Conservation (phyloP, 148 eudicot species). For the Persicaria maculosa region DNA sequence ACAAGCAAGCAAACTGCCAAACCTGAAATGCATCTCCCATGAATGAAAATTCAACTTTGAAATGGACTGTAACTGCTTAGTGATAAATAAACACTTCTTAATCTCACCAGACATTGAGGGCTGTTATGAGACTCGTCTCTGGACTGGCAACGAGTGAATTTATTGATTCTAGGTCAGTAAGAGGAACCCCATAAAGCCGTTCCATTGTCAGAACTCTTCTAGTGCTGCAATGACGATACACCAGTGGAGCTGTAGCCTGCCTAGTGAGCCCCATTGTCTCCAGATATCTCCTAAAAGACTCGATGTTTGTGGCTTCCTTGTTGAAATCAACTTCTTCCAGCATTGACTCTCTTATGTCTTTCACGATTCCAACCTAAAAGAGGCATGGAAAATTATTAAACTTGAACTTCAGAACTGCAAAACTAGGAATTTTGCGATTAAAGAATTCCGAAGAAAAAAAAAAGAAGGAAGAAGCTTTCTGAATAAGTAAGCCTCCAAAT, state of each 20-base stretch:
- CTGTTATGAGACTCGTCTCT: slow-evolving; percentile 85
- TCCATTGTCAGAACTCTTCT: slow-evolving; percentile 89
- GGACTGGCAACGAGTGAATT: slow-evolving; percentile 83
- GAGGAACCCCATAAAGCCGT: slow-evolving; percentile 97
- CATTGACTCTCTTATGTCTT: slow-evolving; percentile 93
- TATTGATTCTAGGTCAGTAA: slow-evolving; percentile 93
- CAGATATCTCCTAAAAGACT: slow-evolving; percentile 77
- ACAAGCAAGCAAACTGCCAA: slow-evolving; percentile 94
- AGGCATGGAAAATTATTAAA: slow-evolving; percentile 3
- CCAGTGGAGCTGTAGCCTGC: slow-evolving; percentile 94
- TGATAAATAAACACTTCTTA: background rate
- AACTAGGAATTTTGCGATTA: background rate
- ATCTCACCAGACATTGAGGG: slow-evolving; percentile 91
- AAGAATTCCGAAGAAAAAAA: background rate
- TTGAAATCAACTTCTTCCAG: slow-evolving; percentile 97
- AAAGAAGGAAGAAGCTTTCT: background rate
- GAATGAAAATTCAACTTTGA: background rate
- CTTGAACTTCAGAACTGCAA: background rate
- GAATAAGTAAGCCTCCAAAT: background rate
- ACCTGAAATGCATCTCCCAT: slow-evolving; percentile 45
- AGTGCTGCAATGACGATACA: slow-evolving; percentile 68
- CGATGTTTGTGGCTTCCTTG: slow-evolving; percentile 85
- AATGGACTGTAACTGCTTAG: background rate
- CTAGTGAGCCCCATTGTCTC: slow-evolving; percentile 72
- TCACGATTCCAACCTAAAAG: slow-evolving; percentile 79